phyloP scores from a whole-genome alignment of 176 grass and related monocot genomes.

The Alloteropsis semialata region DNA sequence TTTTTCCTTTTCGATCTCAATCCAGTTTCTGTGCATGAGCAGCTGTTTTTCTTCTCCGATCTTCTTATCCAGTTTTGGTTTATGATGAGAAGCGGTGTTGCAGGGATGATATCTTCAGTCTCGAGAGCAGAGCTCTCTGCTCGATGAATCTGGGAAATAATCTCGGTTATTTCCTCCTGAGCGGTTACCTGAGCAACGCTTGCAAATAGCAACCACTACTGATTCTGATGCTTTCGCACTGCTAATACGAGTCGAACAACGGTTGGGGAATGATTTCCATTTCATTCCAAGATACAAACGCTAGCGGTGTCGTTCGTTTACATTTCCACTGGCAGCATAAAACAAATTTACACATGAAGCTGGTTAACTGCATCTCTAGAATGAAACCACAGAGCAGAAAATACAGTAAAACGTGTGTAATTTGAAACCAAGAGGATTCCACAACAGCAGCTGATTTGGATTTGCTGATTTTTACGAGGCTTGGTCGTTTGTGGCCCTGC shows the following conservation, averaged over 20 bases:
- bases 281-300: background rate
- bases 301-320: background rate
- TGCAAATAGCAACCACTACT: no score
- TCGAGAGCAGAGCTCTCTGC: slow-evolving; percentile 31
- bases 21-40: no score
- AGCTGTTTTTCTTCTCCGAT: no score
- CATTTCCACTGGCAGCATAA: background rate
- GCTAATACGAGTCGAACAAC: background rate
- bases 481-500: background rate
- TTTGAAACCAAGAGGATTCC: background rate
- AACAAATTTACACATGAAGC: background rate
- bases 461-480: no score
- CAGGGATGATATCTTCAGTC: slow-evolving; percentile 25
- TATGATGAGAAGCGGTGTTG: background rate
- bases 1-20: no score
- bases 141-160: slow-evolving; percentile 41
- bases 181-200: slow-evolving; percentile 86
- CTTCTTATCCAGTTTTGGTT: no score
- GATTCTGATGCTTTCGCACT: background rate
- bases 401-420: background rate
- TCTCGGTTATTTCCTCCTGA: slow-evolving; percentile 57
- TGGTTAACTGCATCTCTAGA: background rate
- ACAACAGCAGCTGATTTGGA: background rate
- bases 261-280: background rate
- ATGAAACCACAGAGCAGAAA: background rate